Conservation (phyloP, 1,139 yeast species). For the Meyerozyma carpophila region DNA sequence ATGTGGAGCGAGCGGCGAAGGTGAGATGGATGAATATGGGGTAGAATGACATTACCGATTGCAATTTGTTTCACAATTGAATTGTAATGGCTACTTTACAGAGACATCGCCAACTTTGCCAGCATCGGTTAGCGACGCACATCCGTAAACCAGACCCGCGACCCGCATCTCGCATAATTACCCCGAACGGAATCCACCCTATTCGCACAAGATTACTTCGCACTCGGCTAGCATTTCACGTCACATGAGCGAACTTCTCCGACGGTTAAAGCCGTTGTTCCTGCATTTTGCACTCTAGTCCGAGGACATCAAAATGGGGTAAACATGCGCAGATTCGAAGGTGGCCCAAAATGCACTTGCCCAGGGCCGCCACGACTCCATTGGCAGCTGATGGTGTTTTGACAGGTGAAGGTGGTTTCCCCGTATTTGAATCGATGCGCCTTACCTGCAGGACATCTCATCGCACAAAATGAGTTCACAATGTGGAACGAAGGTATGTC, state of each 20-base stretch:
- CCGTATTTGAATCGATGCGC: neutral
- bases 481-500: slow-evolving; percentile 13
- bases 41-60: no score
- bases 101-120: no score
- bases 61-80: no score
- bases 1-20: neutral
- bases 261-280: neutral
- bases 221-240: neutral
- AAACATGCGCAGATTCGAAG: no score
- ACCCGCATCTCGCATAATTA: neutral
- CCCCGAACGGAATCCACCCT: neutral
- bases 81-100: no score
- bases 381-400: no score
- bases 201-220: neutral
- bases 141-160: neutral
- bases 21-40: neutral
- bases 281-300: neutral
- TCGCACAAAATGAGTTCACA: neutral
- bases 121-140: neutral
- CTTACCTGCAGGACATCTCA: neutral
- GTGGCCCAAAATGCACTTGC: no score
- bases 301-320: neutral
- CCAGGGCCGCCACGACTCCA: no score
- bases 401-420: neutral
- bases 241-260: neutral